Percentiles rank a stretch among this genome's conserved stretches.
Conservation (phyloP, 345 rosid genomes). For the Bruguiera parviflora region DNA sequence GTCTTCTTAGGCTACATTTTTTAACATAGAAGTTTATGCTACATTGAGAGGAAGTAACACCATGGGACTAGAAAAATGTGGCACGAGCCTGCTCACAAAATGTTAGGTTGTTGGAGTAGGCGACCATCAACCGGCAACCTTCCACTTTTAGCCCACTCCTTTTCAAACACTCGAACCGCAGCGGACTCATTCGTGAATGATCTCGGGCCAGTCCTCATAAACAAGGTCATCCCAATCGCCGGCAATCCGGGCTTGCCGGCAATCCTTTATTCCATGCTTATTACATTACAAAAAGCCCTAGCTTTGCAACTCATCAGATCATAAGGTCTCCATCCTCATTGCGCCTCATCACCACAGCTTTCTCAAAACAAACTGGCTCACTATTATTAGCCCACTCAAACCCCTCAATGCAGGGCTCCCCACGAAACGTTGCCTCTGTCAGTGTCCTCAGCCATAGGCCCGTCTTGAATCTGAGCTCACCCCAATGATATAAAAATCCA, state of each 20-base stretch:
- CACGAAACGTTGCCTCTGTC: conserved; percentile 44
- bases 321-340: conserved; percentile 58
- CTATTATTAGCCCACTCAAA: conserved; percentile 27
- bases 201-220: conserved; percentile 70
- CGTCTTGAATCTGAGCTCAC: conserved; percentile 57
- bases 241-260: conserved; percentile 7
- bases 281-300: conserved; percentile 47
- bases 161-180: conserved; percentile 41
- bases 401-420: conserved; percentile 24
- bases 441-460: conserved; percentile 44
- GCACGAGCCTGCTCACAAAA: conserved; percentile 62
- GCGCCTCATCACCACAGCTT: conserved; percentile 78
- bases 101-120: conserved; percentile 54
- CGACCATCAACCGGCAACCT: conserved; percentile 62
- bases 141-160: conserved; percentile 48
- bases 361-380: conserved; percentile 58
- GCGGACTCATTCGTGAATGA: conserved; percentile 59
- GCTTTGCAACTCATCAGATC: conserved; percentile 61
- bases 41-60: too few species aligned
- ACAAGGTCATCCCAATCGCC: conserved; percentile 53
- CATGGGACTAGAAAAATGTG: background rate
- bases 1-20: too few species aligned
- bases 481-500: conserved; percentile 73
- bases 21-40: too few species aligned
- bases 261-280: conserved; percentile 19